Evolutionary conservation across 345 rosid species (phyloP), one percentile per base, ranked within the genome.

Genomic region (Sonneratia caseolaris): DNA sequence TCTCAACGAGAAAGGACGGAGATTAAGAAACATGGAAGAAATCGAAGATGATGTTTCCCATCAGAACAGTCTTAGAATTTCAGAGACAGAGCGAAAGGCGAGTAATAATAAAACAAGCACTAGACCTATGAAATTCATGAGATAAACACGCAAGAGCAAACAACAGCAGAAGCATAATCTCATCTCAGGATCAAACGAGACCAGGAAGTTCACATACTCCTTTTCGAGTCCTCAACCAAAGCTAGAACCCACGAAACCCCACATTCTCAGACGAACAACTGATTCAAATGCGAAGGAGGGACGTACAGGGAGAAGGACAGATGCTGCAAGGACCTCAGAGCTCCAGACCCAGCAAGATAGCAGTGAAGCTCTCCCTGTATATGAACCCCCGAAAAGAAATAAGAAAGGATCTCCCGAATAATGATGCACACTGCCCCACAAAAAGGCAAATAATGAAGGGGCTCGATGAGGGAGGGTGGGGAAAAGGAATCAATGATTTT

Each of bases 211-310:
- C 59, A 61, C 66, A 24, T 61, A 61, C 66, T 24, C 36, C 66
- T 61, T 3, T 32, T 32, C 36, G 37, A 24, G 37, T 56, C 68
- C 71, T 84, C 76, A 78, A 72, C 77, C 84, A 64, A 68, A 73
- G 75, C 80, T 67, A 13, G 79, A 76, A 71, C 74, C 64, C 76
- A 69, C 56, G 64, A 74, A 76, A 59, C 78, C 76, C 74, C 81
- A 37, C 87, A 80, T 81, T 76, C 62, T 76, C 48, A 65, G 71
- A 80, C 71, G 73, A 32, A 27, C 66, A 35, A 12, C 66, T 13
- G 38, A 62, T 13, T 37, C 38, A 62, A 37, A 12, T 35, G 66
- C 38, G 10, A 37, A 13, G 66, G 66, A 35, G 64, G 72, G 37
- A 49, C 53, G 62, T 68, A 19, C 71, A 48, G 42, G 74, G 38